Evolutionary conservation across 306 rosid species (phyloP).

Genomic region (Lupinus albus): DNA sequence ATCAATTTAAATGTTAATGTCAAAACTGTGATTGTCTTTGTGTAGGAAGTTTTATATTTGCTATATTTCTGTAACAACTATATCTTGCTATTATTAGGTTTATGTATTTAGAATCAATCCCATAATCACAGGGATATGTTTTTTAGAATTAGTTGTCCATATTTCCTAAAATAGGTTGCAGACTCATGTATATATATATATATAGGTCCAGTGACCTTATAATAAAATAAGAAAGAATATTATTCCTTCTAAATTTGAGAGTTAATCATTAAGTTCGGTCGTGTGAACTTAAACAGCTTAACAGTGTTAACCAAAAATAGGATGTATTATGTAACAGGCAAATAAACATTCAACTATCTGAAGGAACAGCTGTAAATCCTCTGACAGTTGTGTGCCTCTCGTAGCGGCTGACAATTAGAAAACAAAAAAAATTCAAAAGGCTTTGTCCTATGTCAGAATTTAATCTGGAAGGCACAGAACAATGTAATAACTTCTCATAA

Average conservation of each 20-base stretch:
- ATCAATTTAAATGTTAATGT: not conserved
- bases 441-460: slow-evolving; percentile 17
- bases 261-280: not conserved
- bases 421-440: slow-evolving; percentile 14
- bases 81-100: no score
- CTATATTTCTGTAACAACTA: no score
- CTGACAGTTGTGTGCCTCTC: not conserved
- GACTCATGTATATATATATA: no score
- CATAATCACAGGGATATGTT: no score
- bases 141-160: no score
- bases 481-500: slow-evolving; percentile 22
- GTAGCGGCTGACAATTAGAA: not conserved
- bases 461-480: not conserved
- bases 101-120: no score
- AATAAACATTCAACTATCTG: not conserved
- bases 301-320: slow-evolving; percentile 27
- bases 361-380: not conserved
- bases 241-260: no score
- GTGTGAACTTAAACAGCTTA: slow-evolving; percentile 18
- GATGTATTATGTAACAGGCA: not conserved
- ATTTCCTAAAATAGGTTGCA: no score
- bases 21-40: no score
- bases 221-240: no score
- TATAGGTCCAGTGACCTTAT: no score
- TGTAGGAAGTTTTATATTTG: no score